phyloP scores from a whole-genome alignment of 2,329 filamentous ascomycete species.

The Stachybotrys elegans region DNA sequence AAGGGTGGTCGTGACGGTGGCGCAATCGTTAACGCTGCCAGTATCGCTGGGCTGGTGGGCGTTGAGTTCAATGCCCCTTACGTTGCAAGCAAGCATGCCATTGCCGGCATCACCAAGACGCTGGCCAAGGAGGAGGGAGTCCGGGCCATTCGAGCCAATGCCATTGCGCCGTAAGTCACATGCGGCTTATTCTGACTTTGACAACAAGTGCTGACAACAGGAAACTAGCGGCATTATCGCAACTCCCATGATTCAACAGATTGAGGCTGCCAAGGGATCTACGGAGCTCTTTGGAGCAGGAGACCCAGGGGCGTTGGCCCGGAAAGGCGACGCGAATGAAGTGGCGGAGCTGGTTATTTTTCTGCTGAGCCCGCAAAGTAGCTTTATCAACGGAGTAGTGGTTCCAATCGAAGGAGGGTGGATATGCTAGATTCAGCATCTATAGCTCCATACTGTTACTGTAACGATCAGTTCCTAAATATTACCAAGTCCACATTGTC shows the following conservation, averaged over 20 bases:
- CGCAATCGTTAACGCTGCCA: conserved; percentile 7
- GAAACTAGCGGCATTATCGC: not conserved
- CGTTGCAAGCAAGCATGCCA: conserved; percentile 5
- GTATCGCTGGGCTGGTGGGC: conserved; percentile 1
- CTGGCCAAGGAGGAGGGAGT: conserved; percentile 7
- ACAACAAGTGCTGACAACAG: not conserved
- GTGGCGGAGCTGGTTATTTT: conserved; percentile 3
- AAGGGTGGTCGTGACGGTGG: conserved; percentile 1
- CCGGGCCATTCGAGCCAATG: conserved; percentile 5
- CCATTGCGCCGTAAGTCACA: conserved; percentile 6
- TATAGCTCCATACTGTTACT: no score
- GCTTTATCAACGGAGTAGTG: conserved; percentile 3
- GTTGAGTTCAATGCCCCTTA: conserved; percentile 1
- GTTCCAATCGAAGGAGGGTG: conserved; percentile 2
- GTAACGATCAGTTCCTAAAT: no score
- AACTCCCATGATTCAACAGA: conserved; percentile 1
- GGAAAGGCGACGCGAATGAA: not conserved
- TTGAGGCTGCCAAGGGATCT: not conserved
- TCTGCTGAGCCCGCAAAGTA: not conserved
- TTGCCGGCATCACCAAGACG: conserved; percentile 1
- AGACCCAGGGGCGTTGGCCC: conserved; percentile 1
- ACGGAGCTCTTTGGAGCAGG: not conserved
- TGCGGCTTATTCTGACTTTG: not conserved
- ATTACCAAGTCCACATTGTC: no score
- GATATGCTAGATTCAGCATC: conserved; percentile 1